A percentile compares a stretch with the other conserved stretches of the same genome.
Evolutionary conservation across 2,329 filamentous ascomycete genomes (phyloP).

Genomic region (Stemphylium beticola): DNA sequence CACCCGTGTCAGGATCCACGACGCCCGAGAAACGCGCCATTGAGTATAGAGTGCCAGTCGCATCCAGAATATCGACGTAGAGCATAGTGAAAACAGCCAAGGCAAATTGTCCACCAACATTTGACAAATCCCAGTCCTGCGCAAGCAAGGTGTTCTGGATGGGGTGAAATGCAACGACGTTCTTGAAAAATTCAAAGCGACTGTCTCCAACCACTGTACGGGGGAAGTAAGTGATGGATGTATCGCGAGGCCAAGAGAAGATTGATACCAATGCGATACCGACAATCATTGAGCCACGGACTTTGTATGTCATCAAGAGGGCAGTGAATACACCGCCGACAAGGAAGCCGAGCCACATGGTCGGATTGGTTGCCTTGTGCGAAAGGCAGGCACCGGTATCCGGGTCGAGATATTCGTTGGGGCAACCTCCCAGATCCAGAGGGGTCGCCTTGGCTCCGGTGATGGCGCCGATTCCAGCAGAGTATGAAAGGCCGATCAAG

Average conservation of each 20-base stretch:
- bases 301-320: slow-evolving; percentile 80
- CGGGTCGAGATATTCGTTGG: slow-evolving; percentile 54
- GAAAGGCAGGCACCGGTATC: slow-evolving; percentile 63
- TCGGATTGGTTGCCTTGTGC: slow-evolving; percentile 79
- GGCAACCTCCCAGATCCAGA: slow-evolving; percentile 77
- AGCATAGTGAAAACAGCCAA: slow-evolving; percentile 87
- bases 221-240: slow-evolving; percentile 80
- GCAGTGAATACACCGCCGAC: slow-evolving; percentile 81
- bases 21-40: slow-evolving; percentile 86
- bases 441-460: slow-evolving; percentile 72
- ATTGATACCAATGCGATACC: slow-evolving; percentile 84
- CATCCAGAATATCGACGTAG: slow-evolving; percentile 86
- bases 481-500: slow-evolving; percentile 79
- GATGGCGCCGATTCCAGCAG: slow-evolving; percentile 79
- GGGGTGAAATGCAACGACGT: slow-evolving; percentile 81
- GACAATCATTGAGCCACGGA: slow-evolving; percentile 84
- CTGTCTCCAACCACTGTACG: slow-evolving; percentile 71
- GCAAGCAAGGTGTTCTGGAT: slow-evolving; percentile 73
- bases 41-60: slow-evolving; percentile 82
- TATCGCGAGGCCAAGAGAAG: slow-evolving; percentile 83
- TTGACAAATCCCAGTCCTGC: slow-evolving; percentile 74
- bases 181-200: slow-evolving; percentile 83
- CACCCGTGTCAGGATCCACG: slow-evolving; percentile 80
- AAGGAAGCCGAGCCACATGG: slow-evolving; percentile 89
- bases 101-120: slow-evolving; percentile 76